A percentile compares a stretch with the other conserved stretches of the same genome.
Conservation (phyloP, 2,329 filamentous ascomycete genomes). For the Setomelanomma holmii region DNA sequence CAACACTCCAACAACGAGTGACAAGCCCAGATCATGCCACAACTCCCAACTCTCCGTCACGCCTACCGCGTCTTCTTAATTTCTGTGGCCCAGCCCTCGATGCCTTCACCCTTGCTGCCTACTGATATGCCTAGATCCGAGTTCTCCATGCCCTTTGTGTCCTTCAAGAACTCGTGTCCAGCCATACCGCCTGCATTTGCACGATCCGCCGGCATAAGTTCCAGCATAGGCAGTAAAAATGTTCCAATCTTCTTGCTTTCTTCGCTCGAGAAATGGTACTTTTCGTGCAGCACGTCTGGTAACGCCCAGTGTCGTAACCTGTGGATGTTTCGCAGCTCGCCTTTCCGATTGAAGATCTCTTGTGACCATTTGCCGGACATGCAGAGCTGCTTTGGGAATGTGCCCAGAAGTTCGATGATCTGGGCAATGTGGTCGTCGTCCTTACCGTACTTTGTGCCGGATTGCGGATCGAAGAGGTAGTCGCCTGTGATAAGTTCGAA, state of each 20-base stretch:
- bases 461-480: slow-evolving; percentile 98
- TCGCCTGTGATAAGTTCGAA: slow-evolving; percentile 98
- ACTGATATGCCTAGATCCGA: slow-evolving; percentile 77
- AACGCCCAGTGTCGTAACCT: slow-evolving; percentile 94
- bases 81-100: slow-evolving; percentile 91
- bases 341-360: slow-evolving; percentile 98
- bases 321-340: slow-evolving; percentile 96
- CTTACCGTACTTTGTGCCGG: slow-evolving; percentile 98
- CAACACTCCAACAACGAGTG: slow-evolving; percentile 4
- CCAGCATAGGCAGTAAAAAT: slow-evolving; percentile 90
- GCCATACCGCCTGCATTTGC: slow-evolving; percentile 98
- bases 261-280: slow-evolving; percentile 91
- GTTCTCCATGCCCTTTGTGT: slow-evolving; percentile 87
- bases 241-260: slow-evolving; percentile 80
- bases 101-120: slow-evolving; percentile 85
- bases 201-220: slow-evolving; percentile 83
- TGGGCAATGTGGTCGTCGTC: slow-evolving; percentile 99
- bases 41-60: neutral
- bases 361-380: slow-evolving; percentile 96
- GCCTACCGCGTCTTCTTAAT: slow-evolving; percentile 66
- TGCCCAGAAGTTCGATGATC: slow-evolving; percentile 94
- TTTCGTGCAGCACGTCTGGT: slow-evolving; percentile 90
- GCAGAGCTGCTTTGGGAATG: slow-evolving; percentile 91
- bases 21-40: neutral
- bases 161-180: slow-evolving; percentile 80